Evolutionary conservation across 345 rosid species (phyloP), one percentile per base, ranked within the genome.

Genomic region (Camelina neglecta): DNA sequence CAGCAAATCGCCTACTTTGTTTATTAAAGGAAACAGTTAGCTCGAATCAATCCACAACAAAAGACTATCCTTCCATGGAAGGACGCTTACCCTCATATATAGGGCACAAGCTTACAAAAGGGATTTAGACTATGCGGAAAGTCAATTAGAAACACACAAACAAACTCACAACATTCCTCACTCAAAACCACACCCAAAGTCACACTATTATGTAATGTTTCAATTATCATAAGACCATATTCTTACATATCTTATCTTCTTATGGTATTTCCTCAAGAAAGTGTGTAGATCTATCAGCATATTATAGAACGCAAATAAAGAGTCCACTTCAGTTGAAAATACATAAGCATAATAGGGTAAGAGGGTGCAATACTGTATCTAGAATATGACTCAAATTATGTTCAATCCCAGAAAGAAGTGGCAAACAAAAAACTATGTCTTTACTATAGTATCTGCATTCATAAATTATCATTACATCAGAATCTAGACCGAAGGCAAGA

Each of bases 221-320:
- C 48, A 59, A 20, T 58, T 35, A 48, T 58, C 47, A 56, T 33
- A 58, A 12, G 38, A 71, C 36, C 16, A 59, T 21, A 48, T 7
- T 57, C 3, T 36, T 44, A 57, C 33, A 57, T 70, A 33, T 57
- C 74, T 31, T 2, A 45, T 70, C 56, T 39, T 67, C 16, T 57
- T 4, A 45, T 1, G 38, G 51, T n/a, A 31, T 18, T 16, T 69
- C 10, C 15, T 29, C 5, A 6, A 13, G 11, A 56, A 20, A 12
- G n/a, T 20, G 13, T 44, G 12, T 13, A 0, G 55, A 69, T 56
- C 13, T 44, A 56, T 69, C 20, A 45, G 21, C 68, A n/a, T 49
- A 73, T 41, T 51, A 11, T 21, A 26, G 11, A 53, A 18, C 13
- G 21, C 69, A 24, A 24, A 24, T 1, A 24, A 24, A 24, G 26